Evolutionary conservation across 192 early-diverging fungal genomes (phyloP).

Genomic region (Podila epigama): DNA sequence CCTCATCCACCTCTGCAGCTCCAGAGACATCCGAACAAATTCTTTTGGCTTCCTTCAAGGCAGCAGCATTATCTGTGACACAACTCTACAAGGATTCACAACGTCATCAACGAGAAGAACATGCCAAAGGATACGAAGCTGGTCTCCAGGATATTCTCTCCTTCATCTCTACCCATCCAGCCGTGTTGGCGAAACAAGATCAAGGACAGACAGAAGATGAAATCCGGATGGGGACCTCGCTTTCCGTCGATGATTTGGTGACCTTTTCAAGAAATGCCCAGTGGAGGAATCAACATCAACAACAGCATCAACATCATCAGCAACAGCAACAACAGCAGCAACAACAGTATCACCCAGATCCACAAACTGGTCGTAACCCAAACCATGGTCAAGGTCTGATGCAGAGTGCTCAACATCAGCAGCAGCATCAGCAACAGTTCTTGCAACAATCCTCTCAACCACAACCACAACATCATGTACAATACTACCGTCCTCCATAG

Average conservation of each 20-base stretch:
- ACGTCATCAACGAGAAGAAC: conserved; percentile 55
- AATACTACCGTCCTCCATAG: not conserved
- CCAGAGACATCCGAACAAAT: conserved; percentile 54
- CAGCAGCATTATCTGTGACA: conserved; percentile 59
- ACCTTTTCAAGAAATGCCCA: conserved; percentile 24
- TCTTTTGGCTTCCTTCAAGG: conserved; percentile 59
- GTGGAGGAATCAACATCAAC: conserved; percentile 35
- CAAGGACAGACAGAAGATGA: conserved; percentile 38
- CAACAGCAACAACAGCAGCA: too few species aligned
- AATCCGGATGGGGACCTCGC: conserved; percentile 21
- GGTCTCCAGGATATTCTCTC: conserved; percentile 58
- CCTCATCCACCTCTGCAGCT: too few species aligned
- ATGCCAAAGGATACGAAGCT: conserved; percentile 62
- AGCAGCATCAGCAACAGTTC: too few species aligned
- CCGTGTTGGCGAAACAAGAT: conserved; percentile 30
- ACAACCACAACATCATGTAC: not conserved
- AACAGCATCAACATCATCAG: not conserved
- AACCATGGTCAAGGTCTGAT: too few species aligned
- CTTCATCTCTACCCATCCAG: conserved; percentile 54
- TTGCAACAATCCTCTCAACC: not conserved
- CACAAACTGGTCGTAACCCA: too few species aligned
- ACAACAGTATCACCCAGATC: too few species aligned
- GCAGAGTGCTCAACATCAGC: too few species aligned
- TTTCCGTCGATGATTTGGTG: conserved; percentile 38
- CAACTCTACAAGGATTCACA: conserved; percentile 64